Evolutionary conservation across 1,284 basidiomycete genomes (phyloP).

Genomic region (Leccinum brunneo-olivaceum): DNA sequence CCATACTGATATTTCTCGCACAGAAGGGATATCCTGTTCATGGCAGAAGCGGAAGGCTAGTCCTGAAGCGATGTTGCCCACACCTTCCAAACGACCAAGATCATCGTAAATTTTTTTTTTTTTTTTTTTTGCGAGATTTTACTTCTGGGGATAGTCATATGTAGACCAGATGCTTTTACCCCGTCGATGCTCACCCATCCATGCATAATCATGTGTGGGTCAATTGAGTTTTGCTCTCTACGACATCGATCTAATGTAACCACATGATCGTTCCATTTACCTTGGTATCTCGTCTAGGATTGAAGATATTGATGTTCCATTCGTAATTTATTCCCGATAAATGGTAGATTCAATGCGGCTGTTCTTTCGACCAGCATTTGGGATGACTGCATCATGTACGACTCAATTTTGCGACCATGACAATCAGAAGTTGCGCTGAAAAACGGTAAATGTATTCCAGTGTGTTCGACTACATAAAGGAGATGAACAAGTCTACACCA

Average conservation of each 20-base stretch:
- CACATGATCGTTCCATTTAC: background rate
- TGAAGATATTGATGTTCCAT: no score
- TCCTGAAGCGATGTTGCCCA: background rate
- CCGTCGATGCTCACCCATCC: background rate
- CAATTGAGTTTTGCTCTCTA: background rate
- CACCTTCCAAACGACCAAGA: conserved; percentile 21
- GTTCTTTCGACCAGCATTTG: background rate
- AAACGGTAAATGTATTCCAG: conserved; percentile 12
- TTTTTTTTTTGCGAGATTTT: background rate
- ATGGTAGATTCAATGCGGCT: background rate
- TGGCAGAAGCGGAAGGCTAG: conserved; percentile 23
- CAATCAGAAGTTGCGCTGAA: no score
- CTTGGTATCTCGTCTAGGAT: no score
- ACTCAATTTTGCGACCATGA: no score
- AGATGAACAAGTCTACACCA: conserved; percentile 4
- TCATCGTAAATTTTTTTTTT: conserved; percentile 2
- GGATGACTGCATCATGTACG: background rate
- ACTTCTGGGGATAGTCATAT: no score
- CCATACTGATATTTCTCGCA: background rate
- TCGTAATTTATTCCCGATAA: no score
- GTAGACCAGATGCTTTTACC: no score
- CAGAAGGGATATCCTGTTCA: background rate
- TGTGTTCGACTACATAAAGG: conserved; percentile 8
- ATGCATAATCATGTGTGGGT: background rate
- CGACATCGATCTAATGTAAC: background rate